Conservation (phyloP, 176 grass and related monocot genomes). For the Stipa capillata region DNA sequence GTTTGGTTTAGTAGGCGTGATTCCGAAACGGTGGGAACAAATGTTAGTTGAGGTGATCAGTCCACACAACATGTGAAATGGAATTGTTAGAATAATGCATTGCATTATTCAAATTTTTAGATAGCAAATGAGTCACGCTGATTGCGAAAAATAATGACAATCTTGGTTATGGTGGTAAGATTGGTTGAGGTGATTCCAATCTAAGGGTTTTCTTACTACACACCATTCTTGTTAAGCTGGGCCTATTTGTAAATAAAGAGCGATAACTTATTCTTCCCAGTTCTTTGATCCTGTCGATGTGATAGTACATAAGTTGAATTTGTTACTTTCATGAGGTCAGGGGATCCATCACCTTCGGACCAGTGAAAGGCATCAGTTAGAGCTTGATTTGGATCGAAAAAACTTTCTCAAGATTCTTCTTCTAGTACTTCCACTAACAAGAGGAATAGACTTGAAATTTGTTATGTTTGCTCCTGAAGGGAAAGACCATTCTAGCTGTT, state of each 20-base stretch:
- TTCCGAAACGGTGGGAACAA: not conserved
- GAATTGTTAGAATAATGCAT: not conserved
- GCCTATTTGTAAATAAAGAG: not conserved
- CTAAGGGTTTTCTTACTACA: not conserved
- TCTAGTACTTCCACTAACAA: not conserved
- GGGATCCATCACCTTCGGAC: not conserved
- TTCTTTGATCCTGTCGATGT: not conserved
- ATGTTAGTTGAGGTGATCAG: not conserved
- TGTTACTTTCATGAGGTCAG: not conserved
- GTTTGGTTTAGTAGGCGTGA: slow-evolving; percentile 12
- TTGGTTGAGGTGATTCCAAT: not conserved
- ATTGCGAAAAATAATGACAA: not conserved
- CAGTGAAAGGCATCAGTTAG: not conserved
- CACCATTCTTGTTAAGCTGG: not conserved
- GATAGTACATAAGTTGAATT: not conserved
- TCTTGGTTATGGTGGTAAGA: not conserved
- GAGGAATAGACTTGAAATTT: not conserved
- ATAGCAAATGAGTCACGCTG: not conserved
- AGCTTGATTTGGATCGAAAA: not conserved
- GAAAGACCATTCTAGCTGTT: not conserved
- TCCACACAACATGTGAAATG: not conserved
- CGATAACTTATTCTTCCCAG: not conserved
- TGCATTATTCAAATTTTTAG: not conserved
- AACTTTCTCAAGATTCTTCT: not conserved
- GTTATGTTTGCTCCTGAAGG: not conserved